These are phyloP conservation scores for Zygotorulaspora mrakii DNA, from an alignment of 1,139 yeast genomes.

Conservation along the genomic window DNA sequence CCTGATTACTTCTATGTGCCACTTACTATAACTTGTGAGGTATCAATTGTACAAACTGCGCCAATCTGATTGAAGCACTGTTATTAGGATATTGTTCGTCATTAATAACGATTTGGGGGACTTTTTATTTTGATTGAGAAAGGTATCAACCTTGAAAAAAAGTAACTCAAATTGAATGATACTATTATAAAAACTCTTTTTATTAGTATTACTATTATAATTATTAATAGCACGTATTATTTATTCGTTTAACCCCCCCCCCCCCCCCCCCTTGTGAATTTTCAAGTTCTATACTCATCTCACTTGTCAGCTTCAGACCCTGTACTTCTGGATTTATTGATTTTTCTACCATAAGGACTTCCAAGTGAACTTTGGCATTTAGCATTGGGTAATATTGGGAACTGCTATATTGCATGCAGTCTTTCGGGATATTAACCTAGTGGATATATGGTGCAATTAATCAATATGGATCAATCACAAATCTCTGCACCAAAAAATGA, in stretches of 20 bases:
- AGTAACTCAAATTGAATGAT: constrained; percentile 1
- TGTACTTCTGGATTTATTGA: too few species aligned
- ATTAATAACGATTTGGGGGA: neutral
- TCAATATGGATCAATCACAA: neutral
- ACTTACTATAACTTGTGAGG: too few species aligned
- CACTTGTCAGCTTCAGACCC: neutral
- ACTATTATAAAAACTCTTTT: too few species aligned
- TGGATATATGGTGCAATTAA: neutral
- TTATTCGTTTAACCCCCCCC: neutral
- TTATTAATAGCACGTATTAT: neutral
- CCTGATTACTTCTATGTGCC: neutral
- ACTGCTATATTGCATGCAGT: neutral
- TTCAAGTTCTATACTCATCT: neutral
- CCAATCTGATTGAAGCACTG: too few species aligned
- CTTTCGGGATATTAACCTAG: neutral
- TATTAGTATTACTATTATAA: too few species aligned
- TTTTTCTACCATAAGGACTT: too few species aligned
- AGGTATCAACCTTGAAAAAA: constrained; percentile 2
- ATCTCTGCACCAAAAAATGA: neutral
- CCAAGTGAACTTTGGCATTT: too few species aligned
- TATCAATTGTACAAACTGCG: too few species aligned
- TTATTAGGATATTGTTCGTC: neutral
- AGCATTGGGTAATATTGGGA: too few species aligned
- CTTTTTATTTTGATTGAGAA: neutral
- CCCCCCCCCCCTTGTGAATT: neutral